phyloP scores from a whole-genome alignment of 306 rosid genomes.

The Echinosophora koreensis region DNA sequence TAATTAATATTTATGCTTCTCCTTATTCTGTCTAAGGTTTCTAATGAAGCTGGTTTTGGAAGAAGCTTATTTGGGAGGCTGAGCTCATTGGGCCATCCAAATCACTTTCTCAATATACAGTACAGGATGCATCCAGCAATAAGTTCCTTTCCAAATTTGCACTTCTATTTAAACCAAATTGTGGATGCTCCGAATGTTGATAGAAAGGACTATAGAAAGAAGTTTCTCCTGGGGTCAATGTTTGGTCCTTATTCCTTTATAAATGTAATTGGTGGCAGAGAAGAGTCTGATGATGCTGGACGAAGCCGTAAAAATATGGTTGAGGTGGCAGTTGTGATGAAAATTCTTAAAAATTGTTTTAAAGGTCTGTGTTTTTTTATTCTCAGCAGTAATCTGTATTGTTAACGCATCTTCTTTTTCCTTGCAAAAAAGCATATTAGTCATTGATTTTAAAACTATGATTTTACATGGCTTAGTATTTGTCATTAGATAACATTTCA shows the following conservation, averaged over 20 bases:
- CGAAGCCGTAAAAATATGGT: slow-evolving; percentile 73
- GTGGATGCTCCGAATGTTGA: slow-evolving; percentile 65
- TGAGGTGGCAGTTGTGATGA: slow-evolving; percentile 71
- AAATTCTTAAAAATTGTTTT: slow-evolving; percentile 59
- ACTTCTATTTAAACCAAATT: slow-evolving; percentile 62
- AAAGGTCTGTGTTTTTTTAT: slow-evolving; percentile 57
- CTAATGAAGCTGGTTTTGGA: slow-evolving; percentile 66
- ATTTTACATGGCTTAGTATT: neutral
- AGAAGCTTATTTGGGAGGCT: slow-evolving; percentile 83
- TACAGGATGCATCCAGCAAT: slow-evolving; percentile 90
- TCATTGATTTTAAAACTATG: slow-evolving; percentile 7
- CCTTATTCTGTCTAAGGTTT: slow-evolving; percentile 52
- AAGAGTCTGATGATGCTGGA: slow-evolving; percentile 76
- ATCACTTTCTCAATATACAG: slow-evolving; percentile 69
- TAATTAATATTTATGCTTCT: slow-evolving; percentile 10
- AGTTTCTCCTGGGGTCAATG: slow-evolving; percentile 66
- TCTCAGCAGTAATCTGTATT: neutral
- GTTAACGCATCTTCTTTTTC: slow-evolving; percentile 19
- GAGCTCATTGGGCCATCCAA: slow-evolving; percentile 56
- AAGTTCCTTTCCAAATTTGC: slow-evolving; percentile 72
- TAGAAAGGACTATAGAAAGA: slow-evolving; percentile 54
- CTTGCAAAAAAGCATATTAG: neutral
- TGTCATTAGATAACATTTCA: neutral
- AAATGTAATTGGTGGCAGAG: slow-evolving; percentile 71
- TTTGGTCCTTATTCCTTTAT: slow-evolving; percentile 83